These are phyloP conservation scores for Hypholoma sublateritium DNA, from an alignment of 768 basidiomycete species.

Conservation along the genomic window DNA sequence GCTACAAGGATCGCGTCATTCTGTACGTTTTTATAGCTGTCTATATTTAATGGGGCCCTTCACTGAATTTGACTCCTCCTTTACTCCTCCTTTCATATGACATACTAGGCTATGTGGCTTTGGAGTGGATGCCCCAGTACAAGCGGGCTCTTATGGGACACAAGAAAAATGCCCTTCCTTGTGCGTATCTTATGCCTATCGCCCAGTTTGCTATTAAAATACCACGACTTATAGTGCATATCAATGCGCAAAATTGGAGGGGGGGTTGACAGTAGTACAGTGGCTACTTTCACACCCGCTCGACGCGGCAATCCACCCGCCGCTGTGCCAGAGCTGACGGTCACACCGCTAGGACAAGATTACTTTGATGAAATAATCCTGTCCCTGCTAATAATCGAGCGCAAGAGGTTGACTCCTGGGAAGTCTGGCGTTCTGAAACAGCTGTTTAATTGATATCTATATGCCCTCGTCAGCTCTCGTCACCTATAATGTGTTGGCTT, in stretches of 20 bases:
- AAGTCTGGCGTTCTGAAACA: conserved; percentile 1
- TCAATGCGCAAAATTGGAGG: background rate
- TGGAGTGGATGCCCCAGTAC: background rate
- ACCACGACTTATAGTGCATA: background rate
- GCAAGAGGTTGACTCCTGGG: conserved; percentile 7
- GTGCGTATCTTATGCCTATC: background rate
- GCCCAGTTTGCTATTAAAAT: background rate
- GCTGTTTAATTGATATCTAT: conserved; percentile 8
- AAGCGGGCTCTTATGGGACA: conserved; percentile 1
- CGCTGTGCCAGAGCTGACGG: conserved; percentile 9
- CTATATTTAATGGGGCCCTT: background rate
- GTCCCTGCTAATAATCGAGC: conserved; percentile 19
- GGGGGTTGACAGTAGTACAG: background rate
- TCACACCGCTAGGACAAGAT: conserved; percentile 18
- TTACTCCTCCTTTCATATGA: background rate
- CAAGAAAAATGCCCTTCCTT: background rate
- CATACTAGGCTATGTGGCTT: background rate
- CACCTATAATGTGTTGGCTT: no score
- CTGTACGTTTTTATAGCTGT: background rate
- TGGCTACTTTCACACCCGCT: conserved; percentile 10
- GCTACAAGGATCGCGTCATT: conserved; percentile 1
- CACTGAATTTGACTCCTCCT: no score
- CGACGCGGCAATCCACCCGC: background rate
- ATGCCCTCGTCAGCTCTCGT: no score
- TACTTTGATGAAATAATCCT: conserved; percentile 21